A percentile compares a stretch with the other conserved stretches of the same genome.
phyloP scores from a whole-genome alignment of 192 early-diverging fungal species.

The Backusella psychrophila region DNA sequence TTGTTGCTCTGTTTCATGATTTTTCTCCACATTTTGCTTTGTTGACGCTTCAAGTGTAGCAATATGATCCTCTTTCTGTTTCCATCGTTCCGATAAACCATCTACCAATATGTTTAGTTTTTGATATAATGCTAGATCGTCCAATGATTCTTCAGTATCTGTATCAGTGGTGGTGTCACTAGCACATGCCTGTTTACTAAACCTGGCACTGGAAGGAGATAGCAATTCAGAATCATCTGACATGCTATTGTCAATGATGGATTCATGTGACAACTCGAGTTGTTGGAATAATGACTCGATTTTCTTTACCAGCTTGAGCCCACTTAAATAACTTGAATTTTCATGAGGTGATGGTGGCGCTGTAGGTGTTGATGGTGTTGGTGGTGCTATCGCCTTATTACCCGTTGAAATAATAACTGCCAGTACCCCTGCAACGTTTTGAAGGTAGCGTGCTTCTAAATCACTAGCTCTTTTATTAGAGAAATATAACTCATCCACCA shows the following conservation, averaged over 20 bases:
- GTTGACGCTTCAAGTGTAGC: neutral
- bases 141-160: neutral
- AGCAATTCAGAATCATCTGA: conserved; percentile 2
- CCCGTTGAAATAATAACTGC: neutral
- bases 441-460: neutral
- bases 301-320: neutral
- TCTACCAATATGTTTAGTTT: neutral
- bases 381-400: neutral
- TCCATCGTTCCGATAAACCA: neutral
- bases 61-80: neutral
- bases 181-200: conserved; percentile 1
- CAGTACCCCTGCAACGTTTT: neutral
- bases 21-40: neutral
- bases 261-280: neutral
- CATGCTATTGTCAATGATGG: neutral
- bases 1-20: neutral
- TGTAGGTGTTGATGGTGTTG: neutral
- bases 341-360: neutral
- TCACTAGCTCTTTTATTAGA: neutral
- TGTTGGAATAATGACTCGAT: neutral
- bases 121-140: neutral
- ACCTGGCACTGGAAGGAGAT: conserved; percentile 1
- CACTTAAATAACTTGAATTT: neutral
- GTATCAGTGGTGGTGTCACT: neutral
- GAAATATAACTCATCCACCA: conserved; percentile 5